Evolutionary conservation across 2,329 filamentous ascomycete species (phyloP).

Genomic region (Penicillium sp.): DNA sequence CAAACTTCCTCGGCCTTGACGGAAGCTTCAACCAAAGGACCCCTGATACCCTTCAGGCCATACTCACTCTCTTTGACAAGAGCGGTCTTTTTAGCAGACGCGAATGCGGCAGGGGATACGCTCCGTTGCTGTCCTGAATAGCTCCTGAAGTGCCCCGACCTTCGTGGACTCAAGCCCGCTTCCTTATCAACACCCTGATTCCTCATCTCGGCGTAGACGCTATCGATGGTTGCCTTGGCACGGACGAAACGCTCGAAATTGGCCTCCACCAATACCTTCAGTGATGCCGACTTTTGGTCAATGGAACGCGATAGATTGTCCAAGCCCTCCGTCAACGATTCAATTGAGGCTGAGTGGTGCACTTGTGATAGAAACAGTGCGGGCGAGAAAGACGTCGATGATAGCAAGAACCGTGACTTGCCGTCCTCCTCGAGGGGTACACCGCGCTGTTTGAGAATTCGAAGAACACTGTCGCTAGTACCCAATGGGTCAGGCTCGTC

Average conservation of each 20-base stretch:
- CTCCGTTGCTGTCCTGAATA: slow-evolving; percentile 45
- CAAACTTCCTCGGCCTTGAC: slow-evolving; percentile 96
- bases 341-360: slow-evolving; percentile 79
- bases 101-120: slow-evolving; percentile 35
- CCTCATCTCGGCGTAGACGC: slow-evolving; percentile 95
- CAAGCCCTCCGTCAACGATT: slow-evolving; percentile 73
- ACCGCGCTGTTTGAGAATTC: slow-evolving; percentile 70
- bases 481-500: slow-evolving; percentile 93
- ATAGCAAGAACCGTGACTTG: slow-evolving; percentile 88
- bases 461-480: slow-evolving; percentile 79
- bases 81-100: slow-evolving; percentile 73
- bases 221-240: slow-evolving; percentile 96
- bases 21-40: slow-evolving; percentile 79
- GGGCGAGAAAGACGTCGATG: slow-evolving; percentile 92
- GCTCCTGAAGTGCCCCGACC: slow-evolving; percentile 57
- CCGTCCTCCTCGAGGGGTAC: slow-evolving; percentile 80
- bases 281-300: slow-evolving; percentile 92
- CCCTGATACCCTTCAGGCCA: slow-evolving; percentile 81
- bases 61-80: slow-evolving; percentile 90
- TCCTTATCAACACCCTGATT: slow-evolving; percentile 59
- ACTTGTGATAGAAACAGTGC: slow-evolving; percentile 88
- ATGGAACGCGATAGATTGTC: slow-evolving; percentile 86
- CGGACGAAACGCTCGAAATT: slow-evolving; percentile 98
- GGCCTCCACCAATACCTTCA: slow-evolving; percentile 93
- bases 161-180: slow-evolving; percentile 56